Evolutionary conservation across 768 basidiomycete genomes (phyloP).

Genomic region (Tulasnella sp.): DNA sequence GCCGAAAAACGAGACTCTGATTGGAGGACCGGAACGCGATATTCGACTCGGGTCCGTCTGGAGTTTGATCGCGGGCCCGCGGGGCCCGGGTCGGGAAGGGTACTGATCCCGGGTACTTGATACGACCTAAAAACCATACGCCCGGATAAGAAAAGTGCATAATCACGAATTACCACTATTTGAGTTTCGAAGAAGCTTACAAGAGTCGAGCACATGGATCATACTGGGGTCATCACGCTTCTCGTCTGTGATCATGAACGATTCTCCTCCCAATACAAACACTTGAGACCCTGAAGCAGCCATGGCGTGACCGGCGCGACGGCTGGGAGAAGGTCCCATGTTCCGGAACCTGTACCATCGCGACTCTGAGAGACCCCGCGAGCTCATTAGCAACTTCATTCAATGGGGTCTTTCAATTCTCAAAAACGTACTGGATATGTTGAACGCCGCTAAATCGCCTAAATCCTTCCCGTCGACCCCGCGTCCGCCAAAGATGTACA

Average conservation of each 20-base stretch:
- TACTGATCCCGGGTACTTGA: too few species aligned
- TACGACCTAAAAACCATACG: too few species aligned
- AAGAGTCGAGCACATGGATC: slow-evolving; percentile 94
- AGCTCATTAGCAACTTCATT: too few species aligned
- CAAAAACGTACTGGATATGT: slow-evolving; percentile 50
- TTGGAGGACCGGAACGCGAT: too few species aligned
- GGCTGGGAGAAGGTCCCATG: slow-evolving; percentile 94
- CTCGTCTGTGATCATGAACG: slow-evolving; percentile 58
- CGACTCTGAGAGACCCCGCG: slow-evolving; percentile 60
- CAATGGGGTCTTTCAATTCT: slow-evolving; percentile 72
- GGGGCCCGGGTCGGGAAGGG: too few species aligned
- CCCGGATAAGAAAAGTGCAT: too few species aligned
- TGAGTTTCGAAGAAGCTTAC: slow-evolving; percentile 53
- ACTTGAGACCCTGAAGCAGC: slow-evolving; percentile 86
- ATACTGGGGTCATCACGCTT: slow-evolving; percentile 77
- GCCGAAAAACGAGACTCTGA: too few species aligned
- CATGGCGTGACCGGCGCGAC: slow-evolving; percentile 98
- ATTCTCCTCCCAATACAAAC: slow-evolving; percentile 94
- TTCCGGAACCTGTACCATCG: slow-evolving; percentile 99
- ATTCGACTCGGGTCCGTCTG: too few species aligned
- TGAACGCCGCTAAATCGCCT: slow-evolving; percentile 84
- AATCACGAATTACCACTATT: too few species aligned
- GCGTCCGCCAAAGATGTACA: slow-evolving; percentile 96
- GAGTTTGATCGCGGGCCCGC: too few species aligned
- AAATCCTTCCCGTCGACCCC: slow-evolving; percentile 97